phyloP scores from a whole-genome alignment of 164 flowering plant species.

The Buxus sempervirens region DNA sequence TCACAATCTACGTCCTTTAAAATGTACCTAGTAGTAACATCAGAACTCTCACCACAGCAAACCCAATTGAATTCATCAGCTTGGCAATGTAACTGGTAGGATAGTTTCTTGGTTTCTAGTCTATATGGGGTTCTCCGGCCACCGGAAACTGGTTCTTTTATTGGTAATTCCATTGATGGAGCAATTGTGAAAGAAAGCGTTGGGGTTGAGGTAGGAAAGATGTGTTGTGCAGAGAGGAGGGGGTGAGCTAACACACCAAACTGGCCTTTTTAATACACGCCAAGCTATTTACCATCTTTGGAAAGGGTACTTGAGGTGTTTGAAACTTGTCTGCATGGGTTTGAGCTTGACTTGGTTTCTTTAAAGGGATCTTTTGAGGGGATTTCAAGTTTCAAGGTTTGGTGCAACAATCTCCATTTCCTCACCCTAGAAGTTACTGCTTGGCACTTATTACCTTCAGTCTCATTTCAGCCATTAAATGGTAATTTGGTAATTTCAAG shows the following conservation, averaged over 20 bases:
- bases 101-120: constrained; percentile 48
- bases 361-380: no score
- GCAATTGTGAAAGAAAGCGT: not conserved
- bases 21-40: constrained; percentile 25
- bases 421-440: no score
- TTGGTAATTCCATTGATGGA: constrained; percentile 43
- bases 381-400: no score
- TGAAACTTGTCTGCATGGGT: no score
- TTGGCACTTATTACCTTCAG: no score
- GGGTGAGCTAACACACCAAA: constrained; percentile 66
- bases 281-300: no score
- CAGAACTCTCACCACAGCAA: constrained; percentile 12
- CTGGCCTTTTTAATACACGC: constrained; percentile 17
- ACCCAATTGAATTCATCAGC: constrained; percentile 19
- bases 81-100: constrained; percentile 31
- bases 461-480: no score
- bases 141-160: constrained; percentile 24
- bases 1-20: constrained; percentile 50
- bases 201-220: not conserved
- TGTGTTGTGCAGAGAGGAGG: constrained; percentile 10
- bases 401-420: no score
- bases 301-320: no score
- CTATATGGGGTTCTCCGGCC: constrained; percentile 31
- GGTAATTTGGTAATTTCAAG: no score
- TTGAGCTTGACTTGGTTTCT: no score